Evolutionary conservation across 176 grass and related monocot species (phyloP), one percentile per base, ranked within the genome.

Genomic region (Ampelocalamus luodianensis): DNA sequence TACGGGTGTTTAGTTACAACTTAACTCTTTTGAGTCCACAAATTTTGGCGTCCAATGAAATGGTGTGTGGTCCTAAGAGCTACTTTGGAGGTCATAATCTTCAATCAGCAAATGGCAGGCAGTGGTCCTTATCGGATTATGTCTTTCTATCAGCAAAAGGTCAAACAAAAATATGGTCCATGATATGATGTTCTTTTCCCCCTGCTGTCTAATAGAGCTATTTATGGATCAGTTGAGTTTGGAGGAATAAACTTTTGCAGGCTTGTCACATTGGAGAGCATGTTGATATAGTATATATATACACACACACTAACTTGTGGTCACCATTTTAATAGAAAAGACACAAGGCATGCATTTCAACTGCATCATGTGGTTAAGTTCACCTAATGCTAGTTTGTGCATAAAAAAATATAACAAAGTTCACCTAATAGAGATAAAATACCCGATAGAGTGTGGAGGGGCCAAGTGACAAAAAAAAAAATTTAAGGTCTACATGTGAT

Each of bases 381-480:
- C n/a, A 87, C 38, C 79, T 68, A 88, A 82, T 82, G 49, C 71
- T 38, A 14, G 40, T 29, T 14, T 38, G 2, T 55, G 10, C 39
- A 55, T 22, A 2, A 60, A 32, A 0, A 78, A 10, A 10, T 34
- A 34, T 34, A 45, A n/a, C 38, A 62, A 75, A 38, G 26, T 18
- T 68, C 49, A 76, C 20, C 59, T 76, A 59, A 46, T 75, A 66
- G 49, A 48, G 32, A 80, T 27, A 83, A 38, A 22, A 1, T 22
- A 39, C 9, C 67, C 72, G 68, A 67, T 65, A 20, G 13, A 43
- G 65, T 67, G 45, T 71, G 62, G 81, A 85, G 73, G 77, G 78
- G 54, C 55, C 90, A 91, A 79, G 67, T 49, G 65, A 85, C 77
- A 71, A 68, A 78, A 77, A 81, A 85, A 82, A 79, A 29, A 29